A percentile compares a stretch with the other conserved stretches of the same genome.
Conservation (phyloP, 345 rosid genomes). For the Eucalyptus shirleyi region DNA sequence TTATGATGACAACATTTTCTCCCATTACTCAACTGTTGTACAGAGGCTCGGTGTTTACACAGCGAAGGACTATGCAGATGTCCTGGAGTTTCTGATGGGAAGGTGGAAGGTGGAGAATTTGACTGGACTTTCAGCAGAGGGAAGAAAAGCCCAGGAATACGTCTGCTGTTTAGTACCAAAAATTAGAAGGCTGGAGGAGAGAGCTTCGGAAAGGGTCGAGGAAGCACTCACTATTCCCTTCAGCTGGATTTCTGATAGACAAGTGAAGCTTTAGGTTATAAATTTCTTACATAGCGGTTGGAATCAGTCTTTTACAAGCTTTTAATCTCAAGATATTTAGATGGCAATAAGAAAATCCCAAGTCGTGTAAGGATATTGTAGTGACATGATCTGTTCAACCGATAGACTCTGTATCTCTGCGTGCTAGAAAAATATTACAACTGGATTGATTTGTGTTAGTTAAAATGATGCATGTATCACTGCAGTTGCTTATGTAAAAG, state of each 20-base stretch:
- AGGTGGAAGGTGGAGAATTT: conserved; percentile 57
- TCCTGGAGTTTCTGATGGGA: conserved; percentile 63
- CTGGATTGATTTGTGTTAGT: not conserved
- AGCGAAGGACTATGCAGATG: conserved; percentile 73
- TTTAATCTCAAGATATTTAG: not conserved
- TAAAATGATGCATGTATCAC: not conserved
- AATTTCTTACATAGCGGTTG: not conserved
- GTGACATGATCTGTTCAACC: not conserved
- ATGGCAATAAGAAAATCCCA: not conserved
- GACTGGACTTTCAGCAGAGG: conserved; percentile 57
- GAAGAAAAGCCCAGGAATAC: conserved; percentile 68
- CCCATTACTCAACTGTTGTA: conserved; percentile 31
- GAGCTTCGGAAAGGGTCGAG: conserved; percentile 57
- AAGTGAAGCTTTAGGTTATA: conserved; percentile 36
- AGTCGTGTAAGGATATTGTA: not conserved
- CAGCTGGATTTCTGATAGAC: conserved; percentile 68
- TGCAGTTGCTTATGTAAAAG: not conserved
- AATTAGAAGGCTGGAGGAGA: conserved; percentile 64
- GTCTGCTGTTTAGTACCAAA: conserved; percentile 54
- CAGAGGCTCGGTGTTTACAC: conserved; percentile 81
- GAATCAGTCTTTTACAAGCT: not conserved
- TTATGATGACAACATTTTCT: conserved; percentile 50
- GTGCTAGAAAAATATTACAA: not conserved
- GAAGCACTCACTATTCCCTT: conserved; percentile 40
- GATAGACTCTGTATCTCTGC: not conserved